Conservation (phyloP, 495 filamentous ascomycete genomes). For the Pyronema domesticum region DNA sequence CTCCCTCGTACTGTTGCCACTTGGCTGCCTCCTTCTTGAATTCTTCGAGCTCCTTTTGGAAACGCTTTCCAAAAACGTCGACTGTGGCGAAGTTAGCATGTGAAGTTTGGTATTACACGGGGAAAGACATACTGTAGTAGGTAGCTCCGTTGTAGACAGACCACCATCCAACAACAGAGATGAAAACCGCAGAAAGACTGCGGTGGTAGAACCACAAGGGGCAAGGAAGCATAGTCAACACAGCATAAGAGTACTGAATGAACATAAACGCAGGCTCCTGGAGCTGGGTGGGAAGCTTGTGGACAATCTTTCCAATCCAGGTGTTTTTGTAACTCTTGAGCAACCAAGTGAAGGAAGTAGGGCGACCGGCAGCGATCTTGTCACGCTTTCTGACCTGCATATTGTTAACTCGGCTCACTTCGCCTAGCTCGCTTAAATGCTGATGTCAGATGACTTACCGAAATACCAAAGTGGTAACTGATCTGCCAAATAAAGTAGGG, state of each 20-base stretch:
- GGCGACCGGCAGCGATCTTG: conserved; percentile 88
- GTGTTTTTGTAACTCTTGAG: conserved; percentile 72
- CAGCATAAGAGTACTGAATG: conserved; percentile 81
- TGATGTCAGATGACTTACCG: conserved; percentile 39
- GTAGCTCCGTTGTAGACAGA: conserved; percentile 89
- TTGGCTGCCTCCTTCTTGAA: conserved; percentile 77
- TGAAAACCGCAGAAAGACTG: conserved; percentile 58
- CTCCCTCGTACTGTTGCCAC: conserved; percentile 41
- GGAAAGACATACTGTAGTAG: conserved; percentile 51
- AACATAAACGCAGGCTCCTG: conserved; percentile 91
- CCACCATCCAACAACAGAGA: conserved; percentile 68
- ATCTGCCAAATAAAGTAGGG: conserved; percentile 90
- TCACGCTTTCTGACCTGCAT: conserved; percentile 41
- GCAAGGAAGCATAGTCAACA: conserved; percentile 83
- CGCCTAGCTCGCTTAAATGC: not conserved
- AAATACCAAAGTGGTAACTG: conserved; percentile 80
- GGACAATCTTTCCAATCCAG: conserved; percentile 71
- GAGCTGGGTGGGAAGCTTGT: conserved; percentile 51
- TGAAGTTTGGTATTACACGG: not conserved
- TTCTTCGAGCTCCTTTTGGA: conserved; percentile 87
- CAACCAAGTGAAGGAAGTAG: conserved; percentile 95
- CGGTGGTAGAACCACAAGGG: conserved; percentile 88
- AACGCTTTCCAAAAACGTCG: conserved; percentile 86
- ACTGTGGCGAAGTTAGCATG: conserved; percentile 13
- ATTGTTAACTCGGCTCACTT: not conserved